A percentile compares a stretch with the other conserved stretches of the same genome.
phyloP scores from a whole-genome alignment of 495 filamentous ascomycete genomes.

The Glonium stellatum region DNA sequence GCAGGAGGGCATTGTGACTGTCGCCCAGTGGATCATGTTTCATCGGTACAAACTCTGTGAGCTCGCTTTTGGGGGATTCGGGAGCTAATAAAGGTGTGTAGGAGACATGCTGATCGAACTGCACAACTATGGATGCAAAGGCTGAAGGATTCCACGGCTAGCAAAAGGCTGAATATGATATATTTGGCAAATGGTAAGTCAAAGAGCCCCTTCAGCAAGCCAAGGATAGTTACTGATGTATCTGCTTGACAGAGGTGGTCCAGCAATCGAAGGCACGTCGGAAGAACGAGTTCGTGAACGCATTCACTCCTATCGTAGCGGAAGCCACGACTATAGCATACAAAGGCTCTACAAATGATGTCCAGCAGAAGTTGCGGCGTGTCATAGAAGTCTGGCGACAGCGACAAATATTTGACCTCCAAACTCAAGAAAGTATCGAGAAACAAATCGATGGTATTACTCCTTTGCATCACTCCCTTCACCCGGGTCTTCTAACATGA shows the following conservation, averaged over 20 bases:
- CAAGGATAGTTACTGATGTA: conserved; percentile 4
- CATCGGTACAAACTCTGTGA: conserved; percentile 59
- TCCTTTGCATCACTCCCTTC: neutral
- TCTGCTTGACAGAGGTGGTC: conserved; percentile 62
- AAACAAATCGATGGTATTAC: conserved; percentile 63
- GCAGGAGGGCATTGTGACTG: conserved; percentile 89
- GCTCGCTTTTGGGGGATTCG: neutral
- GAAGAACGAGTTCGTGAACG: conserved; percentile 85
- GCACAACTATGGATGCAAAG: conserved; percentile 83
- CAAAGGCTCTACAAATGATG: conserved; percentile 72
- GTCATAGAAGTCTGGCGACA: conserved; percentile 93
- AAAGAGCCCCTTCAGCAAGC: neutral
- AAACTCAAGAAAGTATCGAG: conserved; percentile 73
- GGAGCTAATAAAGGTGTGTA: conserved; percentile 34
- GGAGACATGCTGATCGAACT: conserved; percentile 82
- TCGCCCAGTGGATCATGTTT: conserved; percentile 99
- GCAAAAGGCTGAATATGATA: conserved; percentile 82
- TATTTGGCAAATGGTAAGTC: conserved; percentile 87
- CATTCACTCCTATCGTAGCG: conserved; percentile 82
- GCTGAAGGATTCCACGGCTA: conserved; percentile 72
- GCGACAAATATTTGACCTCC: conserved; percentile 72
- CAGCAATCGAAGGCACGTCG: conserved; percentile 88
- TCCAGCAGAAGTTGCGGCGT: conserved; percentile 78
- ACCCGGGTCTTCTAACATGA: neutral
- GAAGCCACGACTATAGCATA: conserved; percentile 81